phyloP scores from a whole-genome alignment of 108 stramenopile genomes.

The Nannochloropsis granulata region DNA sequence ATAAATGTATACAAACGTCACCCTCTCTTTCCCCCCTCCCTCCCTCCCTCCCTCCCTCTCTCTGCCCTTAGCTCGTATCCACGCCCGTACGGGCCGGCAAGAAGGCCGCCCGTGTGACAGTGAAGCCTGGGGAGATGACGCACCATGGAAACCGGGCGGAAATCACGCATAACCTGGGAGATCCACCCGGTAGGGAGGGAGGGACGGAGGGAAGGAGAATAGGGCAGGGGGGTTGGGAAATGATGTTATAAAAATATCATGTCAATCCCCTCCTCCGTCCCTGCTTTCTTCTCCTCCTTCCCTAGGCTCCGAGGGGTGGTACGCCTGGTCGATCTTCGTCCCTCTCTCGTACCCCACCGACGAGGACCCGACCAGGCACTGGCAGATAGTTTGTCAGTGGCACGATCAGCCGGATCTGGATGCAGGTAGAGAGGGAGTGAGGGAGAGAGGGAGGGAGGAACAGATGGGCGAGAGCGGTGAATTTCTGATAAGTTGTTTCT shows the following conservation, averaged over 20 bases:
- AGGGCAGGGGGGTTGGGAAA: too few species aligned
- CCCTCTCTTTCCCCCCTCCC: neutral
- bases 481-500: too few species aligned
- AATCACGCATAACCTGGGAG: neutral
- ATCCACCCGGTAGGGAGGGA: neutral
- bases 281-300: neutral
- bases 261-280: neutral
- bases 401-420: neutral
- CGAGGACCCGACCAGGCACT: neutral
- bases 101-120: neutral
- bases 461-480: too few species aligned
- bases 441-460: neutral
- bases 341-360: neutral
- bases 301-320: neutral
- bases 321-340: neutral
- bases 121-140: neutral
- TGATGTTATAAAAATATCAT: neutral
- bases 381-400: neutral
- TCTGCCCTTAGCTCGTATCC: neutral
- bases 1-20: neutral
- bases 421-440: neutral
- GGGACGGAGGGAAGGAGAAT: too few species aligned
- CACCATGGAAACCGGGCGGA: neutral
- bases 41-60: neutral
- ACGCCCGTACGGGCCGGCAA: neutral